Base-by-base conservation (phyloP, 768 basidiomycete species). In the Rhizopogon vulgaris region DNA sequence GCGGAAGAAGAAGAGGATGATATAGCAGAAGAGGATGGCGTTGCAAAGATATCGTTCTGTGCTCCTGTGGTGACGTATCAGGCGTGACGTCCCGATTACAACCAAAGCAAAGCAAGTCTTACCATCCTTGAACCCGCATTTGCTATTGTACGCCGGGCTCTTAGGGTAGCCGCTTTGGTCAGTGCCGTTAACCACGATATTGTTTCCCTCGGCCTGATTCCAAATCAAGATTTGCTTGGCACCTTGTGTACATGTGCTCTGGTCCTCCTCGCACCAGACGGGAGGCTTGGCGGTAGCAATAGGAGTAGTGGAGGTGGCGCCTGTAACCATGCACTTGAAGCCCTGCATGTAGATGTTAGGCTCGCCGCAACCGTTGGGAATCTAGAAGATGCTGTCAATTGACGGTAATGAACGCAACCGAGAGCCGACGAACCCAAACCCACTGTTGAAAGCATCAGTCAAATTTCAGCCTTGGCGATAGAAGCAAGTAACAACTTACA, bases 221-320 rank as follows among this genome's bases (percentile, higher is more conserved):
- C 78, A 81, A 60, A 73, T 75, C 37, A 81, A 56, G 74, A 80
- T 75, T 68, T 81, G 78, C 56, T 80, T 80, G 3, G 79, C 68
- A 39, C 78, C 79, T 55, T 72, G 66, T 18, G 66, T 65, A 56
- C 79, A 81, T 22, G 59, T 66, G 8, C 58, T 58, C 4, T 65
- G 62, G 50, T 80, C 66, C 38, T 69, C 72, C 58, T 81, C 73
- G 58, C 79, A 81, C 78, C 78, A 81, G 3, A 74, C 71, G 2
- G 78, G 69, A 10, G 79, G 70, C 52, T 78, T 68, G 6, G 73
- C 64, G 0, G 66, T 43, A 12, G 72, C 76, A 10, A 81, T 52
- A 12, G 74, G 69, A 0, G 63, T 68, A 14, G 59, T 74, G 30
- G 68, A 64, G 1, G 63, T 75, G 3, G 78, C 68, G 8, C 68